These are phyloP conservation scores for Cytospora chrysosperma DNA, from an alignment of 2,329 filamentous ascomycete genomes.

Conservation along the genomic window DNA sequence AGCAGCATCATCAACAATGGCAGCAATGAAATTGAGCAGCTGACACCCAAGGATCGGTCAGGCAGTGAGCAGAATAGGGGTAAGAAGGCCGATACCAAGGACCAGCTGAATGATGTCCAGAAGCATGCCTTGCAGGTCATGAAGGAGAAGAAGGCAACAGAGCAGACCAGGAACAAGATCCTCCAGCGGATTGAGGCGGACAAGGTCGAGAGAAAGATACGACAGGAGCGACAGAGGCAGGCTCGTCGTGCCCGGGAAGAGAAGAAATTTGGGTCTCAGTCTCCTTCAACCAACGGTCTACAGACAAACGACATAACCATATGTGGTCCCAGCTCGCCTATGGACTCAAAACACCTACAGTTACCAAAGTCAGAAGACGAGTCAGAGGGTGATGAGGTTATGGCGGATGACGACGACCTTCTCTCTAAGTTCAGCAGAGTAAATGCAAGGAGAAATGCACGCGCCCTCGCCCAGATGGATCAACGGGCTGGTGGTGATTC, in stretches of 20 bases:
- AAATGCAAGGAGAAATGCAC: too few species aligned
- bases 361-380: too few species aligned
- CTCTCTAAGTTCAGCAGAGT: too few species aligned
- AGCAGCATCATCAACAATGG: neutral
- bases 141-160: conserved; percentile 20
- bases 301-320: too few species aligned
- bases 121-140: conserved; percentile 18
- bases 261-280: neutral
- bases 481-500: too few species aligned
- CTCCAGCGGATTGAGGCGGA: conserved; percentile 26
- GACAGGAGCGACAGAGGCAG: conserved; percentile 8
- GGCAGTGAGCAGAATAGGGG: neutral
- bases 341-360: too few species aligned
- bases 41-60: conserved; percentile 3
- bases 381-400: too few species aligned
- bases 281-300: too few species aligned
- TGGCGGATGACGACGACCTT: too few species aligned
- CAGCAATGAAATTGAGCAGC: neutral
- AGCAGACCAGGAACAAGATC: conserved; percentile 14
- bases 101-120: conserved; percentile 20
- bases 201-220: conserved; percentile 21
- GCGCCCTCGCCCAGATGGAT: too few species aligned
- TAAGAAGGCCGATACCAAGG: neutral
- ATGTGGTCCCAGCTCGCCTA: too few species aligned
- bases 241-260: neutral